Evolutionary conservation across 805 yeast genomes (phyloP).

Genomic region (Candida rishiriensis): DNA sequence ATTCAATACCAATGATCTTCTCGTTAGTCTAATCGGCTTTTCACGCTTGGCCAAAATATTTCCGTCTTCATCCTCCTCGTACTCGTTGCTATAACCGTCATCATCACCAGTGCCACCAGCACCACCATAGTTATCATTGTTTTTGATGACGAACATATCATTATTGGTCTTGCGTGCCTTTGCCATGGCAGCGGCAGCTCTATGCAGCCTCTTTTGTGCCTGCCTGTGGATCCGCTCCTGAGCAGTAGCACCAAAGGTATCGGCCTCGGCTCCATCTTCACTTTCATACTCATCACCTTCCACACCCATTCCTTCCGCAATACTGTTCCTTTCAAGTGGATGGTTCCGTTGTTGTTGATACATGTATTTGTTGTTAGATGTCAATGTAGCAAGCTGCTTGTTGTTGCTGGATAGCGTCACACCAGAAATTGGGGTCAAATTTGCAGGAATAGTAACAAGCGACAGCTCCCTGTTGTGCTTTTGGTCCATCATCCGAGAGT

Average conservation of each 20-base stretch:
- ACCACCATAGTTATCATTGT: neutral
- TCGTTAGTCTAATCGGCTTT: neutral
- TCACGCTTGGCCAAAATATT: neutral
- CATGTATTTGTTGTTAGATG: neutral
- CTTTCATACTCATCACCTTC: neutral
- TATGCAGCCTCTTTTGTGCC: neutral
- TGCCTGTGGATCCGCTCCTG: neutral
- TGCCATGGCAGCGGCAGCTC: neutral
- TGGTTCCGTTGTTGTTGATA: neutral
- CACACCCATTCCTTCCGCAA: neutral
- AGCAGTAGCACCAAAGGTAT: neutral
- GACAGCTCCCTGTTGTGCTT: slow-evolving; percentile 7
- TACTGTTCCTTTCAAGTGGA: neutral
- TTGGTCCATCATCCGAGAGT: neutral
- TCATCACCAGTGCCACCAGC: too few species aligned
- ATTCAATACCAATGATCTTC: neutral
- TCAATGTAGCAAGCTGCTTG: slow-evolving; percentile 1
- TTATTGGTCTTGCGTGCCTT: neutral
- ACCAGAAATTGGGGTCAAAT: slow-evolving; percentile 21
- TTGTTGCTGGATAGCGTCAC: slow-evolving; percentile 12
- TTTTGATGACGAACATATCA: neutral
- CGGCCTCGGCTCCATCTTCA: neutral
- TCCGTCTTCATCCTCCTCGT: neutral
- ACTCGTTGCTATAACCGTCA: neutral
- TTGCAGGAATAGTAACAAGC: slow-evolving; percentile 13